Percentiles rank a stretch among this genome's conserved stretches.
These are phyloP conservation scores for Neotropicomus parvogracilis DNA, from an alignment of 1,284 basidiomycete genomes.

Conservation along the genomic window DNA sequence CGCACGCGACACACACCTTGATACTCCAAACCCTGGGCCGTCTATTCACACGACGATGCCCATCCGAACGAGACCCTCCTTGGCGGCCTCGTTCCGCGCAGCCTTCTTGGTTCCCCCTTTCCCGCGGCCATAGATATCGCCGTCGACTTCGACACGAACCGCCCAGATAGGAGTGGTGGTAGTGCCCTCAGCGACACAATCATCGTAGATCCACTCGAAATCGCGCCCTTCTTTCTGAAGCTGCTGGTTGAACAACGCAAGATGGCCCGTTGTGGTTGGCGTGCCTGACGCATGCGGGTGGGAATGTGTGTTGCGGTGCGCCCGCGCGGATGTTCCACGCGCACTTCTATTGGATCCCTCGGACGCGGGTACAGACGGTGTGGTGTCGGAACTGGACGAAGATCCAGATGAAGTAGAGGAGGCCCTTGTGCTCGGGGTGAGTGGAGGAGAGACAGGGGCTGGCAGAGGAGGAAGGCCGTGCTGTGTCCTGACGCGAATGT, in stretches of 20 bases:
- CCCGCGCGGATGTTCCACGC: not conserved
- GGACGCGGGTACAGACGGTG: not conserved
- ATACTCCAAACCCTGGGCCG: conserved; percentile 4
- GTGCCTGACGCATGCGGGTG: conserved; percentile 19
- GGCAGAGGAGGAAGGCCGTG: conserved; percentile 51
- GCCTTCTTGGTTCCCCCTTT: conserved; percentile 70
- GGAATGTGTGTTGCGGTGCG: conserved; percentile 16
- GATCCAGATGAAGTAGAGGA: conserved; percentile 18
- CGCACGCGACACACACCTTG: conserved; percentile 5
- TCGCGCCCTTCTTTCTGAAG: conserved; percentile 52
- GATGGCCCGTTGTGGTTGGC: conserved; percentile 50
- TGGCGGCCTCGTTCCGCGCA: conserved; percentile 69
- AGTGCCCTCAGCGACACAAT: conserved; percentile 42
- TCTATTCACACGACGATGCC: conserved; percentile 39
- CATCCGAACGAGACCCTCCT: conserved; percentile 49
- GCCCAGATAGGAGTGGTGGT: conserved; percentile 70
- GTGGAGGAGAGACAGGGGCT: not conserved
- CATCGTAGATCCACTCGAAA: conserved; percentile 68
- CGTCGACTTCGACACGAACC: conserved; percentile 58
- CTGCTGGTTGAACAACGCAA: conserved; percentile 73
- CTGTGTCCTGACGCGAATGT: conserved; percentile 56
- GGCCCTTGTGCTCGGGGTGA: conserved; percentile 22
- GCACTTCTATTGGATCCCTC: not conserved
- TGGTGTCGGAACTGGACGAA: not conserved
- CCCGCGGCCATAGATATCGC: conserved; percentile 54